Conservation (phyloP, 148 eudicot species). For the Rhododendron griersonianum region DNA sequence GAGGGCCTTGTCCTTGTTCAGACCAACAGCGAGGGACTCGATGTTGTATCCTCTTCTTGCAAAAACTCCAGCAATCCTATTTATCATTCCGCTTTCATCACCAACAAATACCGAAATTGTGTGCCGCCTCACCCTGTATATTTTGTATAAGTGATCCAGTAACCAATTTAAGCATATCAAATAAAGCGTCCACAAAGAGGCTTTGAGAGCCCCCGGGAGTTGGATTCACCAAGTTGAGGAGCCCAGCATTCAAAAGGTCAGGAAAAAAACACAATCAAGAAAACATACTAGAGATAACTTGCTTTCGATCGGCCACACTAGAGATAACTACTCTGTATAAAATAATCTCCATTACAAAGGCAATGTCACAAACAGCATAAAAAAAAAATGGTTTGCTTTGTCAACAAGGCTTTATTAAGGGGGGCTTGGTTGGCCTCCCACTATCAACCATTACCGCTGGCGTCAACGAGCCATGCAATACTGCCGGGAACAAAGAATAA, state of each 20-base stretch:
- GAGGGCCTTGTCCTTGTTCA: conserved; percentile 87
- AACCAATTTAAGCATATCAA: conserved; percentile 2
- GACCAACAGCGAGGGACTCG: conserved; percentile 95
- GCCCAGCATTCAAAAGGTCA: neutral
- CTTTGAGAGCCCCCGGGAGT: neutral
- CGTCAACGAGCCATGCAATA: neutral
- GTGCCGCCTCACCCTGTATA: conserved; percentile 64
- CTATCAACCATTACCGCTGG: neutral
- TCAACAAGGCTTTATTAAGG: neutral
- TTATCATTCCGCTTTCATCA: conserved; percentile 94
- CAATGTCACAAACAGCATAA: neutral
- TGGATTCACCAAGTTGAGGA: neutral
- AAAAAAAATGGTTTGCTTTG: neutral
- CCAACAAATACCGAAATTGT: conserved; percentile 92
- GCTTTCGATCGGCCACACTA: no score
- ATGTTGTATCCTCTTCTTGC: conserved; percentile 93
- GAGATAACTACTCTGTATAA: neutral
- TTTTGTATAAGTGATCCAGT: neutral
- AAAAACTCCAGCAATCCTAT: conserved; percentile 90
- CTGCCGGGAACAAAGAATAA: no score
- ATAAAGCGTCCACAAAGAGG: neutral
- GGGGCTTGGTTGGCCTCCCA: neutral
- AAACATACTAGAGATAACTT: neutral
- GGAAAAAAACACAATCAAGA: neutral
- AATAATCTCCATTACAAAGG: neutral